These are phyloP conservation scores for Fusarium sulawesiense DNA, from an alignment of 2,329 filamentous ascomycete species.

Conservation along the genomic window DNA sequence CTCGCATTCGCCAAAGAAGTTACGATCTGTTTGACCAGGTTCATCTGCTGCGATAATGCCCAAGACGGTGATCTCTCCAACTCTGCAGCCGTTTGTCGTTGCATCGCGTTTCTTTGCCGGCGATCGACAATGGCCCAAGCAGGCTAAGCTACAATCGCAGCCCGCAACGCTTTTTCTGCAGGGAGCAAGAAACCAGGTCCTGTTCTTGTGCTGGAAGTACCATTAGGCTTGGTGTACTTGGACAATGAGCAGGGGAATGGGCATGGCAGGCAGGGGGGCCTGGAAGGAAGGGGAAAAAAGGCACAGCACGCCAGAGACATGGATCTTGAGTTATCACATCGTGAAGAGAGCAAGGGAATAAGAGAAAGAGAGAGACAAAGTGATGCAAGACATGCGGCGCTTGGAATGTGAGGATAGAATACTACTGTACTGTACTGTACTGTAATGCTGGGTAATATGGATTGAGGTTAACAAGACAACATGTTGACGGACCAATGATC, in stretches of 20 bases:
- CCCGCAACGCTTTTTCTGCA: slow-evolving; percentile 15
- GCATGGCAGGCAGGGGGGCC: slow-evolving; percentile 38
- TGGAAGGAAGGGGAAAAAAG: slow-evolving; percentile 13
- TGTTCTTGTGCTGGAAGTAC: slow-evolving; percentile 4
- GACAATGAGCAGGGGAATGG: slow-evolving; percentile 20
- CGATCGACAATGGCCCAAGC: slow-evolving; percentile 27
- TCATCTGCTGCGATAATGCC: slow-evolving; percentile 15
- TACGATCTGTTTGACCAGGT: slow-evolving; percentile 9
- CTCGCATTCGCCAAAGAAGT: slow-evolving; percentile 6
- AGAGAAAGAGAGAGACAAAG: slow-evolving; percentile 16
- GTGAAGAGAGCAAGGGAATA: neutral
- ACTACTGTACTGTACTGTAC: neutral
- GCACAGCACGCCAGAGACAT: slow-evolving; percentile 42
- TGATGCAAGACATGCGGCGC: slow-evolving; percentile 43
- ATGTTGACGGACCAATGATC: neutral
- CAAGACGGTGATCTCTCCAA: slow-evolving; percentile 27
- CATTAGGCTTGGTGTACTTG: slow-evolving; percentile 23
- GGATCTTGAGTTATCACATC: slow-evolving; percentile 25
- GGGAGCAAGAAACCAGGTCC: slow-evolving; percentile 18
- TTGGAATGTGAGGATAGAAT: slow-evolving; percentile 11
- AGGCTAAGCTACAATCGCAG: slow-evolving; percentile 18
- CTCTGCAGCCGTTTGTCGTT: slow-evolving; percentile 22
- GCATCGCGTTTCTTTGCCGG: slow-evolving; percentile 20
- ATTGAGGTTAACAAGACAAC: neutral
- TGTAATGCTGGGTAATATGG: neutral